These are phyloP conservation scores for Xylariomycetidae sp. DNA, from an alignment of 2,329 filamentous ascomycete species.

Conservation along the genomic window DNA sequence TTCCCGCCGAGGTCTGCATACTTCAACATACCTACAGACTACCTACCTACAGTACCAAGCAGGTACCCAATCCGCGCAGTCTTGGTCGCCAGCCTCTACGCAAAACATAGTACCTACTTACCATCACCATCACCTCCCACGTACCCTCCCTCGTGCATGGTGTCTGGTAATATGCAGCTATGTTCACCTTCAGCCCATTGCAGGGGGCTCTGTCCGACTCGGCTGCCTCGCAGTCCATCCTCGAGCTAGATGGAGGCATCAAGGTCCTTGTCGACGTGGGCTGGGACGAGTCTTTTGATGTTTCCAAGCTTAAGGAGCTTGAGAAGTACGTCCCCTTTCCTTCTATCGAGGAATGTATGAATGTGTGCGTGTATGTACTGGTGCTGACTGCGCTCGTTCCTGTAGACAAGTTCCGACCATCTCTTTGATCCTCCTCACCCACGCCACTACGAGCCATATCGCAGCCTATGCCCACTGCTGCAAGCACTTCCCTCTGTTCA, in stretches of 20 bases:
- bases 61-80: too few relatives aligned
- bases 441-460: constrained; percentile 85
- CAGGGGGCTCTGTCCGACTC: constrained; percentile 87
- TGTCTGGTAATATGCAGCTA: constrained; percentile 35
- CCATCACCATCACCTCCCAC: too few relatives aligned
- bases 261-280: constrained; percentile 93
- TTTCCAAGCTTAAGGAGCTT: constrained; percentile 73
- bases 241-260: constrained; percentile 94
- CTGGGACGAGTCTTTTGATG: constrained; percentile 90
- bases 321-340: constrained; percentile 61
- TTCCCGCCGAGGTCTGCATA: too few relatives aligned
- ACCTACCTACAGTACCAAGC: too few relatives aligned
- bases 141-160: neutral
- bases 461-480: constrained; percentile 95
- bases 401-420: constrained; percentile 80
- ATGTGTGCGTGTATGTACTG: too few relatives aligned
- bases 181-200: constrained; percentile 95
- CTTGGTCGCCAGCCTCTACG: too few relatives aligned
- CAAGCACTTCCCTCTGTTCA: constrained; percentile 90
- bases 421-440: constrained; percentile 88
- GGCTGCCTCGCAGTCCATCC: constrained; percentile 83
- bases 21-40: too few relatives aligned
- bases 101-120: too few relatives aligned
- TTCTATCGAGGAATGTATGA: too few relatives aligned
- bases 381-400: constrained; percentile 17